Percentiles rank a stretch among this genome's conserved stretches.
Evolutionary conservation across 73 alveolate species (phyloP).

Genomic region (Paramecium octaurelia): DNA sequence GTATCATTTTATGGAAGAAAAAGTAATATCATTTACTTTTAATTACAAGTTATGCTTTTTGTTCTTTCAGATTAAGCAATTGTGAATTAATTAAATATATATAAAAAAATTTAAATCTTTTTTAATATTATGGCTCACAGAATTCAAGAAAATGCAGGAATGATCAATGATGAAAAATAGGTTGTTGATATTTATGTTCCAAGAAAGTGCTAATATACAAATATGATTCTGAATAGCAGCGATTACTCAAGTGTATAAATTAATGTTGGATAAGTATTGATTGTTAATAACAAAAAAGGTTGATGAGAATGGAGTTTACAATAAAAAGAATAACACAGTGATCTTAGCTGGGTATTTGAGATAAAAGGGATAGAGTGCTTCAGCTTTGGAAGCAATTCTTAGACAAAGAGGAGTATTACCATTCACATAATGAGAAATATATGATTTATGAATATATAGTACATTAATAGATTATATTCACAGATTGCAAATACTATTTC

Average conservation of each 20-base stretch:
- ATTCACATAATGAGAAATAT: not conserved
- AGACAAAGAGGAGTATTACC: conserved; percentile 1
- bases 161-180: conserved; percentile 28
- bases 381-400: conserved; percentile 4
- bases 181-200: conserved; percentile 48
- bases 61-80: not conserved
- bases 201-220: conserved; percentile 40
- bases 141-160: conserved; percentile 41
- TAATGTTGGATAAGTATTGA: conserved; percentile 24
- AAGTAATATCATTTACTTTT: not conserved
- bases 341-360: conserved; percentile 38
- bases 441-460: not conserved
- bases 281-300: not conserved
- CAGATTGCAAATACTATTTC: conserved; percentile 3
- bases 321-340: not conserved
- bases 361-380: conserved; percentile 33
- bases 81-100: not conserved
- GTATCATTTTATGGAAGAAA: not conserved
- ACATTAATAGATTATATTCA: not conserved
- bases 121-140: conserved; percentile 50
- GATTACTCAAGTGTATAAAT: conserved; percentile 39
- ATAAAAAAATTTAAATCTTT: conserved; percentile 43
- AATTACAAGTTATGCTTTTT: not conserved
- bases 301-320: conserved; percentile 14
- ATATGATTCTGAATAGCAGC: conserved; percentile 16